Conservation (phyloP, 2,329 filamentous ascomycete genomes). For the Torrubiella hemipterigena region DNA sequence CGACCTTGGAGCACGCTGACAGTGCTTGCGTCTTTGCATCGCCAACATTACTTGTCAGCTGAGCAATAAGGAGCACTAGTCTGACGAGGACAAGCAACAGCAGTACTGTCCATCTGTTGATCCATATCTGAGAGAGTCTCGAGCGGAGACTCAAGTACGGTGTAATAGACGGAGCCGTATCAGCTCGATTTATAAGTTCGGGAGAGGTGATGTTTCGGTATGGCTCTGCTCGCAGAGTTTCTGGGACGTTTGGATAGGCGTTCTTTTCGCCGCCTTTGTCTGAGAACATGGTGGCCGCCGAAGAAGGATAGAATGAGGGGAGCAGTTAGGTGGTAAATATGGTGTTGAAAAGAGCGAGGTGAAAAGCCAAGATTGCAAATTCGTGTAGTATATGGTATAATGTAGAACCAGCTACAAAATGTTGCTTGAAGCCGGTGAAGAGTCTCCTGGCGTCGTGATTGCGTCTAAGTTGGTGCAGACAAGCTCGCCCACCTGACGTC, state of each 20-base stretch:
- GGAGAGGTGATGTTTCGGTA: slow-evolving; percentile 20
- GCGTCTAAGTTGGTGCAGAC: too few relatives aligned
- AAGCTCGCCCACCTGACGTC: too few relatives aligned
- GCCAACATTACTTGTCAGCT: slow-evolving; percentile 61
- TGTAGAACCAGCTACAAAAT: too few relatives aligned
- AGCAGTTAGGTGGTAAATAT: slow-evolving; percentile 12
- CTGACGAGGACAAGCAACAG: slow-evolving; percentile 75
- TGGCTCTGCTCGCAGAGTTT: slow-evolving; percentile 23
- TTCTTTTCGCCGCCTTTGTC: slow-evolving; percentile 17
- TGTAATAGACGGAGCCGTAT: slow-evolving; percentile 60
- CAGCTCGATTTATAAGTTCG: slow-evolving; percentile 24
- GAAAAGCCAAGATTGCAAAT: too few relatives aligned
- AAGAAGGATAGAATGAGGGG: slow-evolving; percentile 2
- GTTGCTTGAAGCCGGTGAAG: too few relatives aligned
- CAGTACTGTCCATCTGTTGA: slow-evolving; percentile 94
- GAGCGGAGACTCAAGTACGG: slow-evolving; percentile 86
- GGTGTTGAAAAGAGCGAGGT: too few relatives aligned
- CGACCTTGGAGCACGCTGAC: slow-evolving; percentile 81
- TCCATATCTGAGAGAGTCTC: slow-evolving; percentile 88
- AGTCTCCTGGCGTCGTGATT: too few relatives aligned
- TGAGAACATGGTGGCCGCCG: slow-evolving; percentile 12
- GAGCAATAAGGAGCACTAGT: slow-evolving; percentile 62
- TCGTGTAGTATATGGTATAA: too few relatives aligned
- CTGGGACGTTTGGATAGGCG: slow-evolving; percentile 24
- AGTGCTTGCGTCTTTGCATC: slow-evolving; percentile 73